Base-by-base conservation (phyloP, 2,329 filamentous ascomycete species). In the Aschersonia sp. region DNA sequence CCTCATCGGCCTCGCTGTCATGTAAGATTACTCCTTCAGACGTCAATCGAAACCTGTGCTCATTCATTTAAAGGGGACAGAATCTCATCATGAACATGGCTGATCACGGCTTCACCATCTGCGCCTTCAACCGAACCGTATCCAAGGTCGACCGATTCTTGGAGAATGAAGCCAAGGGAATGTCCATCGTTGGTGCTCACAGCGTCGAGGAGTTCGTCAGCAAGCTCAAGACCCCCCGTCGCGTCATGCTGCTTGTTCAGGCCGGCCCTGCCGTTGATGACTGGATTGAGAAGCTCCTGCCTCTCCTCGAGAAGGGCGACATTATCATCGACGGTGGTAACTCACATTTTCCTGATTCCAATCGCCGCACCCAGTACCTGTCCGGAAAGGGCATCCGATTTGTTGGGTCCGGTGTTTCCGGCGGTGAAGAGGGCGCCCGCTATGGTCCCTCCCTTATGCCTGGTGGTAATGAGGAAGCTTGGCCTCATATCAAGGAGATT, bases 301-400 rank as follows among this genome's bases (percentile, higher is more conserved):
- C 84, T 56, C 80, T 85, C 64, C 75, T 90, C 55, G 83, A 88
- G 67, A 66, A 78, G 62, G 89, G 87, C 57, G 92, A 98, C 68
- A 96, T 98, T 79, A 94, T 98, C 77, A 97, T 98, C 63, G 92
- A 98, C 65, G 92, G 92, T 68, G 92, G 64, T 42, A 97, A 98
- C 84, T 97, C 90, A 57, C 92, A 97, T 77, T 98, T 85, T 81
- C 92, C 92, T 64, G 92, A 97, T 75, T 90, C 87, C 73, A 97
- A 96, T 82, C 88, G 92, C 71, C 87, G 92, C 64, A 89, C 87
- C 68, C 75, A 85, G 71, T 95, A 96, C 76, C 81, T 97, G 53
- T 70, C 73, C 46, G 60, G 66, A 62, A 97, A 97, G 83, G 85
- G 87, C 60, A 86, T 98, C 69, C 83, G 85, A 63, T 98, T 95